Base-by-base conservation (phyloP, 2,329 filamentous ascomycete genomes). In the Colletotrichum spinosum region DNA sequence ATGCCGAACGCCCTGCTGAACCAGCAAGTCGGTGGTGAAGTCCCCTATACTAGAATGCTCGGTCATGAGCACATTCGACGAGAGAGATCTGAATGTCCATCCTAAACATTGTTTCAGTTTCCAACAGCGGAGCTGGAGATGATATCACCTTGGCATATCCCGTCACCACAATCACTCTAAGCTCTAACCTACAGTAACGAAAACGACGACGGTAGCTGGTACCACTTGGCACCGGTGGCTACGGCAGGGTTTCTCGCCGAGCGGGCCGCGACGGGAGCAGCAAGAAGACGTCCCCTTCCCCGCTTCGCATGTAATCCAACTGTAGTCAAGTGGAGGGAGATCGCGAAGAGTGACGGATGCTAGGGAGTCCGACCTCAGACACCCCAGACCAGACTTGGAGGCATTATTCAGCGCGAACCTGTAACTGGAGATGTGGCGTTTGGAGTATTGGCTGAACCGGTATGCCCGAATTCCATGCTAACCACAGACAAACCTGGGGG, bases 341-440 rank as follows among this genome's bases (percentile, higher is more conserved):
- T 6, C 41, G 33, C 25, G 44, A 45, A 41, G 15, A 39, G 15
- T 15, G 38, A 12, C 10, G 17, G 6, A 33, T 11, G 13, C 10
- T 2, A 35, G 3, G 33, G 15, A 33, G 17, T 17, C 17, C 17
- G 17, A 17, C 17, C 17, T 17, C 25, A 38, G 38, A 44, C 25
- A 35, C 17, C 33, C 55, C 55, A 58, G 25, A 17, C 46, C 46
- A 41, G 5, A 44, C 25, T 13, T 10, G 46, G 55, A 8, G 35
- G 46, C 25, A 58, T 51, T 25, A 37, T 58, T 58, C 55, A 42
- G 38, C 39, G 33, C 39, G 13, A 11, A 7, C 13, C 25, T 35
- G 10, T 13, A 44, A 37, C 2, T 25, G 37, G 55, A 12, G 38
- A 58, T 44, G 37, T 12, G 55, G 55, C 55, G 55, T 25, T 8